Evolutionary conservation across 257 asterid genomes (phyloP).

Genomic region (Lycium ferocissimum): DNA sequence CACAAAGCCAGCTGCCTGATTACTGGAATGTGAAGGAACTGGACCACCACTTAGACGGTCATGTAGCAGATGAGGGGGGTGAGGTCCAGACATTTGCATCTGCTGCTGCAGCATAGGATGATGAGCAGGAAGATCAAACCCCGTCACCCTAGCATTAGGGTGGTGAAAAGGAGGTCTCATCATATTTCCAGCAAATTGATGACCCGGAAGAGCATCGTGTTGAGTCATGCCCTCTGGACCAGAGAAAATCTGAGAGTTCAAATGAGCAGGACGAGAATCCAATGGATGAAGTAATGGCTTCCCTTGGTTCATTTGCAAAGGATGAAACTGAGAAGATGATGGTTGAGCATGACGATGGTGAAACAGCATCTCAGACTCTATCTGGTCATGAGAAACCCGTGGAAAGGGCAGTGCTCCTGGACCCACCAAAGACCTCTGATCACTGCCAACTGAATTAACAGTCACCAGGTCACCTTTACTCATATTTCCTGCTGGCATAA

Average conservation of each 20-base stretch:
- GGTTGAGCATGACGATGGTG: conserved; percentile 55
- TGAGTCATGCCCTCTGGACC: conserved; percentile 55
- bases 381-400: conserved; percentile 51
- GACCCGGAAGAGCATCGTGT: conserved; percentile 56
- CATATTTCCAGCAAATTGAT: conserved; percentile 55
- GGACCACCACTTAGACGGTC: conserved; percentile 61
- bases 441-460: conserved; percentile 52
- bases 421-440: conserved; percentile 48
- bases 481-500: conserved; percentile 49
- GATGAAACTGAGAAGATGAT: conserved; percentile 61
- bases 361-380: conserved; percentile 52
- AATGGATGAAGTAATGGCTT: conserved; percentile 59
- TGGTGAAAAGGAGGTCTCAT: conserved; percentile 64
- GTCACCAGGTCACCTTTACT: conserved; percentile 51
- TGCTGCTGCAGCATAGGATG: conserved; percentile 67
- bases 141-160: conserved; percentile 58
- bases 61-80: conserved; percentile 49
- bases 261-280: conserved; percentile 62
- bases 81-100: conserved; percentile 69
- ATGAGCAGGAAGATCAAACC: conserved; percentile 64
- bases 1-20: conserved; percentile 55
- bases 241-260: conserved; percentile 60
- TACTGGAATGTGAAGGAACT: conserved; percentile 52
- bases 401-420: conserved; percentile 52
- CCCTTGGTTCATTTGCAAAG: conserved; percentile 58